Base-by-base conservation (phyloP, 345 rosid genomes). In the Citrus mangshanensis region DNA sequence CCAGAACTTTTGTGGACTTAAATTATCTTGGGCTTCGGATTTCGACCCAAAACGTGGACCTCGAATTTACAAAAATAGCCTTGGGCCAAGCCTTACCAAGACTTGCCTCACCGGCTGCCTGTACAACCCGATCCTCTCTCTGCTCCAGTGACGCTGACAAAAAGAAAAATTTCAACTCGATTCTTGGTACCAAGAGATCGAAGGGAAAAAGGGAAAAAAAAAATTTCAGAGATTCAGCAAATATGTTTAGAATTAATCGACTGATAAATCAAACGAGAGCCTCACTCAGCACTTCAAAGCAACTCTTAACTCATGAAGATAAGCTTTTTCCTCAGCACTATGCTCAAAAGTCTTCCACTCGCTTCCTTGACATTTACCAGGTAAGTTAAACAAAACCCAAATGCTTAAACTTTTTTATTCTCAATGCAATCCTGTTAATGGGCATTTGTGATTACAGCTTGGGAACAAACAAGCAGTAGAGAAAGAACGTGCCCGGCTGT, bases 401-500 rank as follows among this genome's bases (percentile, higher is more conserved):
- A 37, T 16, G 9, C 24, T n/a, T 19, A 40, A 7, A 8, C 56
- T 9, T 30, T 75, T 16, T 70, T 5, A 35, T 46, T 68, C n/a
- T 21, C 70, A 62, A 30, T 24, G 14, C 81, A 81, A 38, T 0
- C 9, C 5, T 51, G 61, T 21, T 77, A 37, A 78, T 40, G 73
- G 60, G 54, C 18, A 38, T 73, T 73, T 61, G 73, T 30, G 4
- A 49, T 21, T 77, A 64, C 88, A 95, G 99, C 74, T 93, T 27
- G 92, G 88, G 38, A 89, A 87, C 87, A 93, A 89, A 82, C 88
- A 81, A 64, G 93, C 95, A 19, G 90, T 92, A 37, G 90, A 82
- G 81, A 91, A 95, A 84, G 95, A 92, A 76, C 96, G 98, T 54
- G 93, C 88, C 13, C 91, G 98, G 84, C 88, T 95, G 99, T 95